Base-by-base conservation (phyloP, 1,139 yeast species). In the Hyphopichia wangnamkhiaoensis region DNA sequence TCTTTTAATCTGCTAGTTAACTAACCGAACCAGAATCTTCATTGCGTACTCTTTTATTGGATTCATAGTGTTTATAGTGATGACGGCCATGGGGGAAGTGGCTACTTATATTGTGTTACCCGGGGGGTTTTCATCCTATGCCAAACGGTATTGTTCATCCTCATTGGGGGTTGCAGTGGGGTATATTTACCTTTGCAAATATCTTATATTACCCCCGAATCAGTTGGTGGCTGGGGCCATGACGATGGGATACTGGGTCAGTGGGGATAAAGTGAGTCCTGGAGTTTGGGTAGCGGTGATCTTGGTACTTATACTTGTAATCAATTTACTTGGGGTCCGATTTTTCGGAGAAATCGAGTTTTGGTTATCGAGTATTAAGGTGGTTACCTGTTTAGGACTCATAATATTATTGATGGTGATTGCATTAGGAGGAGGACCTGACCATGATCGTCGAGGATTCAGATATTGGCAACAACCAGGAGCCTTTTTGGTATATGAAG, bases 151-250 rank as follows among this genome's bases (percentile, higher is more conserved):
- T 52, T 80, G 78, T 41, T 89, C 83, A 50, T 84, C 82, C 27
- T 78, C 88, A 4, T 68, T 84, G 37, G 91, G 90, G 2, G 83
- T 82, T 59, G 89, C 89, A 2, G 84, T 85, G 54, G 91, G 90
- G 41, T 80, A 80, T 56, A 71, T 74, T 17, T 84, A 84, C 59
- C 69, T 80, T 49, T 70, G 78, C 62, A 79, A 79, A 48, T 32
- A 32, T 24, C 16, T 32, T 5, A 23, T 32, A 9, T 14, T 24
- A 8, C 35, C 86, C 5, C 85, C 91, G 23, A 82, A 82, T 58
- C 85, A 57, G 44, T 44, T 76, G 71, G 75, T 69, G 30, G 87
- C 86, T 0, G 82, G 81, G 25, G 73, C 84, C 1, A 59, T 81
- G 38, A 75, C 82, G 1, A 71, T 82, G 55, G 82, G 79, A 52